Base-by-base conservation (phyloP, 148 eudicot species). In the Spergularia bocconei region DNA sequence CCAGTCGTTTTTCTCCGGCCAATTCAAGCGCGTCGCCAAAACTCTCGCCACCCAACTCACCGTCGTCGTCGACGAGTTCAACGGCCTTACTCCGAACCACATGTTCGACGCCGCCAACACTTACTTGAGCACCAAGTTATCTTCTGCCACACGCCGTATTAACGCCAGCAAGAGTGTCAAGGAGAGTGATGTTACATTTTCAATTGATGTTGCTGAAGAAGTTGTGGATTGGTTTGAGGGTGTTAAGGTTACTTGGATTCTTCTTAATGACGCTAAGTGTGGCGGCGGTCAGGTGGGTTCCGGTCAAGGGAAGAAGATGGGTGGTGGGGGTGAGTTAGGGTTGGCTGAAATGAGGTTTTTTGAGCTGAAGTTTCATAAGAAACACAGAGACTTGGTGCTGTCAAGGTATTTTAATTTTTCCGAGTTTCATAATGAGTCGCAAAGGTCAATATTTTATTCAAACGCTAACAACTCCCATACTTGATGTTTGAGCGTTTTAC, bases 121-220 rank as follows among this genome's bases (percentile, higher is more conserved):
- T 9, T 89, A 87, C 80, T 54, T 89, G 39, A 87, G 84, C 73
- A 39, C 82, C 38, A 81, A 85, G 71, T 15, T 86, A 3, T 75
- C 89, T 0, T 80, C 88, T 1, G 65, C 79, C 0, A 79, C 87
- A 0, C 58, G 65, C 19, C 71, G 88, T 6, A 78, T 91, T 78
- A 87, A 72, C 60, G 89, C 84, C 4, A 67, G 23, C 65, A 83
- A 79, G 65, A 63, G 73, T 29, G 77, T 79, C 6, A 87, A 82
- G 59, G 82, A 86, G 29, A 79, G 74, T 13, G 77, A 82, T 5
- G 16, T 82, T 13, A 29, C 73, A 51, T n/a, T 85, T 74, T 25
- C 81, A 1, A 79, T 91, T 11, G 97, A 87, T 56, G 82, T 75
- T n/a, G 77, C 83, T 33, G 81, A 89, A 39, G 88, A 86, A 36